Percentiles rank a stretch among this genome's conserved stretches.
Evolutionary conservation across 495 filamentous ascomycete genomes (phyloP).

Genomic region (Neurospora discreta): DNA sequence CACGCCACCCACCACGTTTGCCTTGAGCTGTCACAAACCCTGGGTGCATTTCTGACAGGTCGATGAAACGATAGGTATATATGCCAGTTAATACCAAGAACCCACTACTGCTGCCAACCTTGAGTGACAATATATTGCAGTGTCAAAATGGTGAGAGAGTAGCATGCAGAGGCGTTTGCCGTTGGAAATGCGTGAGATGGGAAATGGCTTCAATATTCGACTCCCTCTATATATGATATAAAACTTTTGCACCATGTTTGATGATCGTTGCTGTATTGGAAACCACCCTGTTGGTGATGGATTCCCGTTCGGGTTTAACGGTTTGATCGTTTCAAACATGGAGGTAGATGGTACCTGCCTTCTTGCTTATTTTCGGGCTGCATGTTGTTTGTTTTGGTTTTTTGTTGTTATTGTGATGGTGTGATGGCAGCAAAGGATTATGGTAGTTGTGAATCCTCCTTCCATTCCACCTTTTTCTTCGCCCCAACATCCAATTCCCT

Average conservation of each 20-base stretch:
- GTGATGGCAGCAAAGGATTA: too few relatives aligned
- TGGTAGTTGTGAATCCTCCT: too few relatives aligned
- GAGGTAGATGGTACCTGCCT: not conserved
- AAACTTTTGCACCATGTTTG: not conserved
- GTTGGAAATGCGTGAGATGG: not conserved
- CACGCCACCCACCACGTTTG: not conserved
- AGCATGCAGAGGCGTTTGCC: not conserved
- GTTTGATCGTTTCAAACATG: not conserved
- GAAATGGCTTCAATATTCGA: not conserved
- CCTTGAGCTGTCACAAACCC: not conserved
- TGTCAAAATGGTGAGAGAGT: not conserved
- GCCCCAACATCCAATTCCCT: not conserved
- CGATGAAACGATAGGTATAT: too few relatives aligned
- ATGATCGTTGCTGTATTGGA: not conserved
- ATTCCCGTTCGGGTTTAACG: not conserved
- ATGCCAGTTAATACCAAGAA: too few relatives aligned
- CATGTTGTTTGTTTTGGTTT: not conserved
- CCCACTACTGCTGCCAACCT: too few relatives aligned
- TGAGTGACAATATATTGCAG: too few relatives aligned
- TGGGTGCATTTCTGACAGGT: not conserved
- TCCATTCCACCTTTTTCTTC: not conserved
- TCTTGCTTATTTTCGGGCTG: not conserved
- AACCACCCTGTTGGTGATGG: not conserved
- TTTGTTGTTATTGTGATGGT: too few relatives aligned
- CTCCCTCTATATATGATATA: not conserved